Conservation (phyloP, 768 basidiomycete species). For the Amanita thiersii region DNA sequence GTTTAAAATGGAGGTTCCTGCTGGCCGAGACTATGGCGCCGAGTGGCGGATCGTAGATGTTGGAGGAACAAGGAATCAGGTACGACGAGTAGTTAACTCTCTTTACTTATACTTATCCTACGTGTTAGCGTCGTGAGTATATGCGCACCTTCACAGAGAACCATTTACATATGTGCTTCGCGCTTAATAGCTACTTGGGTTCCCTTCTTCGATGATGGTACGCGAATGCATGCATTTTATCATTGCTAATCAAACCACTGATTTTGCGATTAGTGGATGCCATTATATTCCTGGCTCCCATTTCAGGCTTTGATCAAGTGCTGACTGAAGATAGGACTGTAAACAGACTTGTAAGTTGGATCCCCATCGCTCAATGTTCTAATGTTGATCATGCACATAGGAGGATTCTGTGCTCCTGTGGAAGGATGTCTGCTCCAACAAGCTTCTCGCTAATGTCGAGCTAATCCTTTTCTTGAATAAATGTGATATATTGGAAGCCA, state of each 20-base stretch:
- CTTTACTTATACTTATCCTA: neutral
- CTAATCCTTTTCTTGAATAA: slow-evolving; percentile 85
- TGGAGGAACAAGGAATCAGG: slow-evolving; percentile 67
- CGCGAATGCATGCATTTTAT: neutral
- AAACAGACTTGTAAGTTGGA: slow-evolving; percentile 25
- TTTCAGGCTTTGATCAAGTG: slow-evolving; percentile 70
- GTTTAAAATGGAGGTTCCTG: slow-evolving; percentile 64
- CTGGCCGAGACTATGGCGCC: slow-evolving; percentile 44
- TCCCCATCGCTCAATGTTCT: neutral
- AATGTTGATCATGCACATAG: slow-evolving; percentile 21
- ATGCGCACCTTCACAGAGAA: neutral
- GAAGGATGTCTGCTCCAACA: slow-evolving; percentile 81
- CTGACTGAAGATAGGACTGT: slow-evolving; percentile 52
- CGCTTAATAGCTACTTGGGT: slow-evolving; percentile 10
- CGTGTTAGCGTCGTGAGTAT: slow-evolving; percentile 10
- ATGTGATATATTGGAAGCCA: slow-evolving; percentile 72
- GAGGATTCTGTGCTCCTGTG: slow-evolving; percentile 87
- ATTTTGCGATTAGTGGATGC: slow-evolving; percentile 41
- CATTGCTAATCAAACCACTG: neutral
- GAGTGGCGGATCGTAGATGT: slow-evolving; percentile 79
- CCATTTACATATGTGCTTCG: neutral
- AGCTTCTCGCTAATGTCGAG: slow-evolving; percentile 71
- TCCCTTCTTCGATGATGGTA: slow-evolving; percentile 13
- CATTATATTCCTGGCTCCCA: slow-evolving; percentile 71
- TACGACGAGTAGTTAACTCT: slow-evolving; percentile 19